Evolutionary conservation across 108 stramenopile genomes (phyloP), one percentile per base, ranked within the genome.

Genomic region (Skeletonema menzelii): DNA sequence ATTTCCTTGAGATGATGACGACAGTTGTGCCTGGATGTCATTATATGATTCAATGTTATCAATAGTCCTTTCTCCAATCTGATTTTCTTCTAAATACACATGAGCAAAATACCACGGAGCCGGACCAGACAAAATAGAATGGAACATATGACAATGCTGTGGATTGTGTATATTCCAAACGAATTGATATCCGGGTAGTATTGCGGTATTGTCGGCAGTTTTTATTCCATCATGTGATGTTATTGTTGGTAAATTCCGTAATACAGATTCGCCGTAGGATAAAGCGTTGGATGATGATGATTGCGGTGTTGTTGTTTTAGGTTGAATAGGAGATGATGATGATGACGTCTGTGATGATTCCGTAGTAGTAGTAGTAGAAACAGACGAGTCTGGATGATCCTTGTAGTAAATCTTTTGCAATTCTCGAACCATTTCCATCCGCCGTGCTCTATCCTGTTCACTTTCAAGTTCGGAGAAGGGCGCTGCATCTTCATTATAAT

Each of bases 81-180:
- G 64, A 44, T 44, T 12, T n/a, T 42, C n/a, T 15, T 42, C 15
- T 8, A 86, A 27, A 44, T 59, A 77, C 1, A 87, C 34, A 65
- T 83, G 82, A 0, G 75, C 87, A 77, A 87, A 83, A 40, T 77
- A 82, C 84, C 84, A 84, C 10, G 71, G 79, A 17, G 63, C 65
- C 13, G 60, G 57, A 3, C 79, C 78, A 26, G 69, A 42, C 17
- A 87, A 35, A 38, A 87, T 83, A 15, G 66, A 72, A 63, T 84
- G 82, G 67, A 87, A 85, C 87, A 87, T 85, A 58, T 85, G 74
- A n/a, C 79, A 81, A 35, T 87, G 82, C 20, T 87, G 82, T 1
- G 87, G 73, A 38, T 70, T 76, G 42, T 87, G 84, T 53, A 77
- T 72, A 63, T 87, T 85, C 62, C 79, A 80, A 13, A 85, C 75